Base-by-base conservation (phyloP, 2,329 filamentous ascomycete species). In the Dactylellina parvicollis region DNA sequence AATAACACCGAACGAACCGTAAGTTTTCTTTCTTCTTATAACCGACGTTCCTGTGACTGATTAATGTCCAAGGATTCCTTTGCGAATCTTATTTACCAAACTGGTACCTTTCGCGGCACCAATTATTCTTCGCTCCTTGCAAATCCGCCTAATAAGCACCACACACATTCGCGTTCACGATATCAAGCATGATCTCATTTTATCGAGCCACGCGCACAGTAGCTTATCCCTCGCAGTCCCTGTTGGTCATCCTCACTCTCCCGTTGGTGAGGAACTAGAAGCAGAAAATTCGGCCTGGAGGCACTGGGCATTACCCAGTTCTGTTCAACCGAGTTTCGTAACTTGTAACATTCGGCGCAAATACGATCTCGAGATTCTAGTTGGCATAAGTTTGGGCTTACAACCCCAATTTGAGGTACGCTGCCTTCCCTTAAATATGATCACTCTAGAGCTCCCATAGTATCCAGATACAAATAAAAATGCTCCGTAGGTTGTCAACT, bases 291-390 rank as follows among this genome's bases (percentile, higher is more conserved):
- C 84, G 1, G 79, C 94, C 40, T 99, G 95, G 95, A 86, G 86
- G 75, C 83, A 84, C 40, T 84, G 87, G 54, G 83, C 88, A 0
- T 83, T 98, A 4, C 95, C 94, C 1, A 95, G 92, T 79, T 94
- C 91, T 0, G 88, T 99, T 9, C 89, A 92, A 8, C 95, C 95
- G 0, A 89, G 88, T 0, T 99, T 99, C 79, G 84, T 88, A 52
- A 92, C 92, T 0, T 99, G 95, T 81, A 98, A 98, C 80, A 86
- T 98, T 52, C 86, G 86, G 56, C 87, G 94, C 26, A 85, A 83
- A 56, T 98, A 99, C 80, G 90, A 93, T 79, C 82, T 99, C 36
- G 92, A 97, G 80, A 83, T 97, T 40, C 88, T 88, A 70, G 83
- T 96, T 5, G 92, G 92, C 1, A 80, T 97, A 36, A 88, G 87